Evolutionary conservation across 345 rosid species (phyloP).

Genomic region (Salix koriyanagi): DNA sequence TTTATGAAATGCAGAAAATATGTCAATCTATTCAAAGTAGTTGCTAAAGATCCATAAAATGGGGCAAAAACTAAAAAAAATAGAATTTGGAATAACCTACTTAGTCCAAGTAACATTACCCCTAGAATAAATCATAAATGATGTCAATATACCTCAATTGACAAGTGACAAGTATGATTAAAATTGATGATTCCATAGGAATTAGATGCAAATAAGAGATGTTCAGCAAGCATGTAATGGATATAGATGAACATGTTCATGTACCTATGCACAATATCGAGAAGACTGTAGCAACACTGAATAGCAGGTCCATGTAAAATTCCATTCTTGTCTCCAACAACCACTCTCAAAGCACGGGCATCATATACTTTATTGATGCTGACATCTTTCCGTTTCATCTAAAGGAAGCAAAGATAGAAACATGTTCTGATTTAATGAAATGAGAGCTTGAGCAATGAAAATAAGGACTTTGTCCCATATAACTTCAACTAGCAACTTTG

Average conservation of each 20-base stretch:
- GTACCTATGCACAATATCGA: conserved; percentile 61
- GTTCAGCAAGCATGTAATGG: not conserved
- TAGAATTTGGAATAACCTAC: not conserved
- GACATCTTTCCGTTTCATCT: conserved; percentile 76
- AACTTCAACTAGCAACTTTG: not conserved
- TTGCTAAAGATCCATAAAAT: not conserved
- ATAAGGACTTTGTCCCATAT: not conserved
- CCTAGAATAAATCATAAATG: not conserved
- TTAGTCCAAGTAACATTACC: not conserved
- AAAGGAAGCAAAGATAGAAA: conserved; percentile 11
- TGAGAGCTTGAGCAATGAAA: not conserved
- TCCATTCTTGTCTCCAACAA: conserved; percentile 72
- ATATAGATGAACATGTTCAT: not conserved
- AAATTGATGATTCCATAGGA: not conserved
- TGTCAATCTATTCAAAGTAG: not conserved
- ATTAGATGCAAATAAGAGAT: not conserved
- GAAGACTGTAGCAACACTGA: conserved; percentile 68
- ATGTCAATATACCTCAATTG: not conserved
- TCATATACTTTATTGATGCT: conserved; percentile 57
- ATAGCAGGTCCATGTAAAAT: conserved; percentile 68
- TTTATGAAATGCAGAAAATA: not conserved
- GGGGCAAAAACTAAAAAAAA: not conserved
- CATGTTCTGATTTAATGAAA: not conserved
- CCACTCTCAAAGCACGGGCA: conserved; percentile 72
- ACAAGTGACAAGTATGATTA: not conserved